Evolutionary conservation across 495 filamentous ascomycete genomes (phyloP).

Genomic region (Xylaria flabelliformis): DNA sequence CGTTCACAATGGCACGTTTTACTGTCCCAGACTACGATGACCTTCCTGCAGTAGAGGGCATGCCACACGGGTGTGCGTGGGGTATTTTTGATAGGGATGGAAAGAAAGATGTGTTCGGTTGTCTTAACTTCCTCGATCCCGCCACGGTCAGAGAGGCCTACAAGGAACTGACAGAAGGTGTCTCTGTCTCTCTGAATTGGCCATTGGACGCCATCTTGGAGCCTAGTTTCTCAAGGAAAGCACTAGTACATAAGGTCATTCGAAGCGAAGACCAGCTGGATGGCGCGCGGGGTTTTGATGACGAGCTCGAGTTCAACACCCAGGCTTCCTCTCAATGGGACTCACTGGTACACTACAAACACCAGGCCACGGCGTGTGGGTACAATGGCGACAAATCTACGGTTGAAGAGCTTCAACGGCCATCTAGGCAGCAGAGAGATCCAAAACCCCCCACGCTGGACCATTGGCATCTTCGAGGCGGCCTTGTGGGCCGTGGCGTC

Average conservation of each 20-base stretch:
- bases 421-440: background rate
- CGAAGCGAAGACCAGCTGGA: background rate
- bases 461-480: background rate
- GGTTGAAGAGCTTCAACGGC: background rate
- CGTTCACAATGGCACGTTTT: background rate
- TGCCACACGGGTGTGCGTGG: conserved; percentile 11
- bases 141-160: background rate
- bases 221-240: background rate
- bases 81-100: background rate
- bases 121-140: conserved; percentile 4
- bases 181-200: conserved; percentile 6
- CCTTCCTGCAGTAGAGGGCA: background rate
- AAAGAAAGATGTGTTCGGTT: background rate
- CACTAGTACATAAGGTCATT: background rate
- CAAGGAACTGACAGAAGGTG: conserved; percentile 3
- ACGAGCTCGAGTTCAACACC: conserved; percentile 6
- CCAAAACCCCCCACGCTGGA: background rate
- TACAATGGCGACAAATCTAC: background rate
- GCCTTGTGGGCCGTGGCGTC: background rate
- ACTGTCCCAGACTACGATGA: conserved; percentile 10
- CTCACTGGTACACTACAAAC: background rate
- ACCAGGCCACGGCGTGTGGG: background rate
- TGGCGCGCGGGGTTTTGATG: background rate
- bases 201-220: background rate
- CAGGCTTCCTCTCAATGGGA: conserved; percentile 12